Conservation (phyloP, 2,329 filamentous ascomycete species). For the Pyrenophora tritici-repentis region DNA sequence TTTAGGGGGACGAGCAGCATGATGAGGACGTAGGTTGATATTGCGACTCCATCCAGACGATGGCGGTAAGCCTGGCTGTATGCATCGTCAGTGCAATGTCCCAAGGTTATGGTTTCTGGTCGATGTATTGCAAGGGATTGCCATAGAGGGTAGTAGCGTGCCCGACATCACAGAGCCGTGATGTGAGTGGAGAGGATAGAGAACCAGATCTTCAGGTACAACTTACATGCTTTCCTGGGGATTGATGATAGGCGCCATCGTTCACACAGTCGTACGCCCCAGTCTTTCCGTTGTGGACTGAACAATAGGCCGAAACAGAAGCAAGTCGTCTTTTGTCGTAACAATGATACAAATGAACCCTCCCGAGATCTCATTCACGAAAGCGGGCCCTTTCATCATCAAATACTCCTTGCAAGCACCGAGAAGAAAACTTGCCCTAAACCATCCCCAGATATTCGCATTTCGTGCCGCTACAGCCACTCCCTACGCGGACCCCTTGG, state of each 20-base stretch:
- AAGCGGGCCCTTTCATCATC: neutral
- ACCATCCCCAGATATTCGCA: constrained; percentile 5
- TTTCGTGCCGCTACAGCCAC: constrained; percentile 8
- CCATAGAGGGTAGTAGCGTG: neutral
- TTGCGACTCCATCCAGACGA: constrained; percentile 28
- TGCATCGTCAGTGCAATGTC: neutral
- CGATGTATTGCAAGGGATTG: constrained; percentile 2
- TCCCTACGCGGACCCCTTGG: constrained; percentile 4
- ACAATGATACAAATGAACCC: neutral
- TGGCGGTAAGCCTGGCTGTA: constrained; percentile 15
- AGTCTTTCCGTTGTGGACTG: neutral
- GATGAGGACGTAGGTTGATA: constrained; percentile 26
- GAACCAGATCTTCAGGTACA: neutral
- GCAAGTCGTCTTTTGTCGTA: neutral
- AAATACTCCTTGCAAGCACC: neutral
- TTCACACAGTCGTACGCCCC: neutral
- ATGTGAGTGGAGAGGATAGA: neutral
- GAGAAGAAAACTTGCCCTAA: neutral
- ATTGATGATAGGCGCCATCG: constrained; percentile 11
- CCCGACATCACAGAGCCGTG: neutral
- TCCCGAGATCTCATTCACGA: neutral
- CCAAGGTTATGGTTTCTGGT: constrained; percentile 3
- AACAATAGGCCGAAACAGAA: neutral
- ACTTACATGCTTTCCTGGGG: constrained; percentile 20
- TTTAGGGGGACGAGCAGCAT: constrained; percentile 33